Conservation (phyloP, 1,284 basidiomycete species). For the Malassezia psittaci region DNA sequence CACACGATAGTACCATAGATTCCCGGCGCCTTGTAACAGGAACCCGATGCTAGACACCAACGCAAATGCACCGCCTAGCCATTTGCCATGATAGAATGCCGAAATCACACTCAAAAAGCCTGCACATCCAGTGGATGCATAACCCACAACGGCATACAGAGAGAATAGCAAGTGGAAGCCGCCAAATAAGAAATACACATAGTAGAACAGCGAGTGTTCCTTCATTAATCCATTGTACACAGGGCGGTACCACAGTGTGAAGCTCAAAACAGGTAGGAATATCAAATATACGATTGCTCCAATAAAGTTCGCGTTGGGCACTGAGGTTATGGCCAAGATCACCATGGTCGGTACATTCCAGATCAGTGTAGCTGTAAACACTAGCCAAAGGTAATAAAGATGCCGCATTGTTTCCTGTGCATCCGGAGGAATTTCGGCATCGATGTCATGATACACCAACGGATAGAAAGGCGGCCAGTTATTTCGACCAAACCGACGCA, state of each 20-base stretch:
- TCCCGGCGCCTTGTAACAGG: conserved; percentile 71
- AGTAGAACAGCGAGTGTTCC: conserved; percentile 56
- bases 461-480: conserved; percentile 89
- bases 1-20: conserved; percentile 67
- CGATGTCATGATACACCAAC: conserved; percentile 82
- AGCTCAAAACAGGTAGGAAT: conserved; percentile 68
- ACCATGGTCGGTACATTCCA: conserved; percentile 86
- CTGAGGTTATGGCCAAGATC: conserved; percentile 68
- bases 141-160: conserved; percentile 50
- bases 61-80: conserved; percentile 54
- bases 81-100: conserved; percentile 36
- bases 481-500: conserved; percentile 68
- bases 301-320: conserved; percentile 65
- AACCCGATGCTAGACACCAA: conserved; percentile 74
- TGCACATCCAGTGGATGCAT: conserved; percentile 68
- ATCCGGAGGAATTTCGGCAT: conserved; percentile 74
- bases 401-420: conserved; percentile 69
- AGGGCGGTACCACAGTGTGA: conserved; percentile 70
- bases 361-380: conserved; percentile 59
- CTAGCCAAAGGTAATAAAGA: conserved; percentile 52
- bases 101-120: conserved; percentile 87
- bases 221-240: conserved; percentile 97
- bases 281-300: conserved; percentile 62
- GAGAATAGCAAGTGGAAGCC: conserved; percentile 86
- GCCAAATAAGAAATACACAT: conserved; percentile 78